A percentile compares a stretch with the other conserved stretches of the same genome.
phyloP scores from a whole-genome alignment of 208 protist genomes.

The Acanthamoeba culbertsoni region DNA sequence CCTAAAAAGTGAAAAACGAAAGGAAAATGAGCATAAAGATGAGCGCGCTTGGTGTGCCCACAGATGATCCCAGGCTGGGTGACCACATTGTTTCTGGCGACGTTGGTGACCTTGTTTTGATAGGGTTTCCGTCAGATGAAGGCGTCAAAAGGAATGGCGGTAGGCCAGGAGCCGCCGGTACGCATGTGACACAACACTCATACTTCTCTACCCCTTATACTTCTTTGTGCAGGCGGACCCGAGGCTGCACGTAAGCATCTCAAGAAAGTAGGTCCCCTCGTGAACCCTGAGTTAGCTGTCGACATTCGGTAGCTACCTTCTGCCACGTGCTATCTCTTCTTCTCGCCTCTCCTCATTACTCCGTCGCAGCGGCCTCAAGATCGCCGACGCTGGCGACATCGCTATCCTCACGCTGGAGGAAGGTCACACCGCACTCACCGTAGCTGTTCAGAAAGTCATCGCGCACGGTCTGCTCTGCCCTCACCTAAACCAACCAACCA shows the following conservation, averaged over 20 bases:
- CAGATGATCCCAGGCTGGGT: constrained; percentile 38
- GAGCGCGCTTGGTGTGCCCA: not conserved
- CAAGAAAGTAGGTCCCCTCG: constrained; percentile 75
- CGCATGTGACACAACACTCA: constrained; percentile 69
- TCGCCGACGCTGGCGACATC: constrained; percentile 35
- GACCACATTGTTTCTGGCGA: constrained; percentile 40
- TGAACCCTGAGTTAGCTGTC: constrained; percentile 77
- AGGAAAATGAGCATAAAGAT: not conserved
- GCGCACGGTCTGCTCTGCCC: not conserved
- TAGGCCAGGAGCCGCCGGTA: constrained; percentile 75
- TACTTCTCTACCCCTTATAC: not conserved
- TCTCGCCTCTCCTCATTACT: not conserved
- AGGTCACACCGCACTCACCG: not conserved
- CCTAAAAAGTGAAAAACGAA: not conserved
- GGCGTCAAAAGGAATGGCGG: constrained; percentile 84
- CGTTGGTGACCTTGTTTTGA: constrained; percentile 79
- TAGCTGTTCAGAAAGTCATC: not conserved
- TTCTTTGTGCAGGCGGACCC: not conserved
- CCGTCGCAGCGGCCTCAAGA: not conserved
- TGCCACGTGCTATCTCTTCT: not conserved
- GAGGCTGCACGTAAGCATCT: constrained; percentile 51
- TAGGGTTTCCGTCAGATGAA: constrained; percentile 86
- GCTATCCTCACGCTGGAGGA: not conserved
- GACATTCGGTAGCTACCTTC: constrained; percentile 63
- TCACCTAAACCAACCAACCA: not conserved